Conservation (phyloP, 306 rosid species). For the Lathyrus sativus region DNA sequence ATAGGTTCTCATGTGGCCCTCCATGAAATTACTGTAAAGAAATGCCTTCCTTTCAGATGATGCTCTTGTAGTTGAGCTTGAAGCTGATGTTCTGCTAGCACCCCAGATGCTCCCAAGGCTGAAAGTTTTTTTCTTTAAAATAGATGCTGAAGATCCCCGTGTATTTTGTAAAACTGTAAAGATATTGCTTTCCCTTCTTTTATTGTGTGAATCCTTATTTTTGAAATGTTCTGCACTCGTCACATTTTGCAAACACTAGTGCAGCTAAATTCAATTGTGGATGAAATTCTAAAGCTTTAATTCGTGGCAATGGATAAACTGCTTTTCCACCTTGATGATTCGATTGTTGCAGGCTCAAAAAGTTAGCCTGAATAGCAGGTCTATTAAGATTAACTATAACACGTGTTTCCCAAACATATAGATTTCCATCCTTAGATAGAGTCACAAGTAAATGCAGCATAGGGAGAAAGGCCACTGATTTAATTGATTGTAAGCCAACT, state of each 20-base stretch:
- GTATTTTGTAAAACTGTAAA: conserved; percentile 96
- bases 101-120: conserved; percentile 92
- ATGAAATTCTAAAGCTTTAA: conserved; percentile 83
- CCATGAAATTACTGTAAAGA: no score
- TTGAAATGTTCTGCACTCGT: conserved; percentile 73
- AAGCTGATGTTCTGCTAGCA: conserved; percentile 96
- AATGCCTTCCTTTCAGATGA: no score
- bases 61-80: conserved; percentile 95
- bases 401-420: conserved; percentile 94
- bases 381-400: conserved; percentile 78
- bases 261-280: conserved; percentile 87
- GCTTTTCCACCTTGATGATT: conserved; percentile 97
- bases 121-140: conserved; percentile 88
- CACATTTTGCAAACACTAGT: conserved; percentile 74
- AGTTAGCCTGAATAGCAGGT: conserved; percentile 82
- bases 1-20: no score
- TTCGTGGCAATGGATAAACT: conserved; percentile 86
- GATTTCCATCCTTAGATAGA: conserved; percentile 82
- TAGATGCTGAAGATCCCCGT: conserved; percentile 97
- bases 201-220: conserved; percentile 72
- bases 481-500: conserved; percentile 89
- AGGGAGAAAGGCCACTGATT: conserved; percentile 91
- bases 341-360: conserved; percentile 91
- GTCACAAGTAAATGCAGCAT: conserved; percentile 84
- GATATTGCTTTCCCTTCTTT: conserved; percentile 91